These are phyloP conservation scores for Parasitella parasitica DNA, from an alignment of 371 early-diverging fungal genomes.

Conservation along the genomic window DNA sequence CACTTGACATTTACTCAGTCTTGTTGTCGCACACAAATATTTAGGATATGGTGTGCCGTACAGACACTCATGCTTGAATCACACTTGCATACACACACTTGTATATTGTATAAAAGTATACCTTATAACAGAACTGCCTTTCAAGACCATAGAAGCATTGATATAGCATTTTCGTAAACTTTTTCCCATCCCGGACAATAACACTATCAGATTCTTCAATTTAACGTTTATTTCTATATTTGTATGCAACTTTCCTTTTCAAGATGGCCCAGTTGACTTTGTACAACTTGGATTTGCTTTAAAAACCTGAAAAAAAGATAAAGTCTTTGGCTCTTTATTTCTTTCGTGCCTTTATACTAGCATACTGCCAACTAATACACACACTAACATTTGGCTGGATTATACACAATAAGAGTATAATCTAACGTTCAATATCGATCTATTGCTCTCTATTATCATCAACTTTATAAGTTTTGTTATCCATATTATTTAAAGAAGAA, in stretches of 20 bases:
- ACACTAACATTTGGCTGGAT: neutral
- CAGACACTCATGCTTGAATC: neutral
- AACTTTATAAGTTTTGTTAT: conserved; percentile 12
- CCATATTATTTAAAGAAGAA: conserved; percentile 32
- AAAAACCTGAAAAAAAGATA: neutral
- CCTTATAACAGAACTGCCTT: too few relatives aligned
- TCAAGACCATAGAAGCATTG: too few relatives aligned
- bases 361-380: neutral
- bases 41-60: too few relatives aligned
- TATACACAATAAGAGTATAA: neutral
- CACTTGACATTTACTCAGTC: neutral
- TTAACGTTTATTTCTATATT: conserved; percentile 4
- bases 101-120: neutral
- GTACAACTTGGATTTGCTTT: conserved; percentile 6
- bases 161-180: neutral
- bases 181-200: neutral
- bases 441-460: neutral
- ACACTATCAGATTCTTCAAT: too few relatives aligned
- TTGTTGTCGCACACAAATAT: neutral
- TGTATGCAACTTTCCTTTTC: conserved; percentile 7
- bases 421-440: neutral
- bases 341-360: neutral
- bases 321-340: neutral
- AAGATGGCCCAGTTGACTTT: conserved; percentile 1
- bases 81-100: neutral